phyloP scores from a whole-genome alignment of 306 rosid species.

The Gastrolobium villosum region DNA sequence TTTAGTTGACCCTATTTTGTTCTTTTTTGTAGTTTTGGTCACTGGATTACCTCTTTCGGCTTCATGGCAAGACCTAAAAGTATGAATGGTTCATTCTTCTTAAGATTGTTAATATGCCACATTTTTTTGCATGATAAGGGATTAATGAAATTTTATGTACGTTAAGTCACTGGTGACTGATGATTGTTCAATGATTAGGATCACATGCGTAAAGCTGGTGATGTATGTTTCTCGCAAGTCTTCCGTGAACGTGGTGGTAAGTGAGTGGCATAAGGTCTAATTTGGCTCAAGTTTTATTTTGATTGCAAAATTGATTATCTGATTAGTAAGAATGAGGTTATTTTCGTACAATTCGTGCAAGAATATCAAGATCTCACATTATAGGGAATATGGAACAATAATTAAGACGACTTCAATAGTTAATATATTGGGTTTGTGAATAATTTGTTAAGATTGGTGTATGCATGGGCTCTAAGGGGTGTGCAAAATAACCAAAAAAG shows the following conservation, averaged over 20 bases:
- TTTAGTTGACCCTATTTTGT: slow-evolving; percentile 28
- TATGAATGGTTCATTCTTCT: slow-evolving; percentile 51
- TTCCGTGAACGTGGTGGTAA: slow-evolving; percentile 86
- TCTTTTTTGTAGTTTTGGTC: slow-evolving; percentile 72
- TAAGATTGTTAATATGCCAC: not conserved
- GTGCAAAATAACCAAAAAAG: no score
- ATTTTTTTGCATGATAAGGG: slow-evolving; percentile 3
- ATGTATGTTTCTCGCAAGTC: slow-evolving; percentile 92
- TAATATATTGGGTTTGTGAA: not conserved
- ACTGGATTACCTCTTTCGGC: slow-evolving; percentile 95
- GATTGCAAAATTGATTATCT: slow-evolving; percentile 11
- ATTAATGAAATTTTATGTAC: not conserved
- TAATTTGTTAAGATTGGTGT: slow-evolving; percentile 25
- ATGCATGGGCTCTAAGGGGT: slow-evolving; percentile 8
- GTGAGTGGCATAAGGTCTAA: slow-evolving; percentile 43
- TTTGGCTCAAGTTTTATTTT: slow-evolving; percentile 2
- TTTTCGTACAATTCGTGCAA: not conserved
- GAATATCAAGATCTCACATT: not conserved
- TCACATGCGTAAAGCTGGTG: slow-evolving; percentile 97
- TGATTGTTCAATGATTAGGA: slow-evolving; percentile 61
- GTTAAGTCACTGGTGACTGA: slow-evolving; percentile 27
- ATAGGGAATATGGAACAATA: not conserved
- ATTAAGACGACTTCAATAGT: not conserved
- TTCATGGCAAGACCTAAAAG: slow-evolving; percentile 98
- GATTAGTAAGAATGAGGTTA: no score